Evolutionary conservation across 495 filamentous ascomycete genomes (phyloP).

Genomic region (Aspergillus panamensis): DNA sequence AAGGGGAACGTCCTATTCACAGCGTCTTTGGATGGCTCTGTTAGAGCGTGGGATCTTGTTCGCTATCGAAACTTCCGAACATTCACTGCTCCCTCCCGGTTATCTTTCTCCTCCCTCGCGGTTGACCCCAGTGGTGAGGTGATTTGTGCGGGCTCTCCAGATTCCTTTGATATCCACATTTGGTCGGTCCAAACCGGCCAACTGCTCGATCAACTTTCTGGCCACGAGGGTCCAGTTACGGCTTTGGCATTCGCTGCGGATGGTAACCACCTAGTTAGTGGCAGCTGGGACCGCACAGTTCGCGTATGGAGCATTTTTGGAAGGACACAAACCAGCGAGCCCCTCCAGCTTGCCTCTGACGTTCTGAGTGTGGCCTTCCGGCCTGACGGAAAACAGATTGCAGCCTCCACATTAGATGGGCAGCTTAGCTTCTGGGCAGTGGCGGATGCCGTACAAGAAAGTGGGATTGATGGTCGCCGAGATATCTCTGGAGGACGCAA

Average conservation of each 20-base stretch:
- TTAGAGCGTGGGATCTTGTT: slow-evolving; percentile 94
- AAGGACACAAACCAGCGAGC: slow-evolving; percentile 90
- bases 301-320: slow-evolving; percentile 94
- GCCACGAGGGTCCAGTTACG: slow-evolving; percentile 90
- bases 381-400: slow-evolving; percentile 85
- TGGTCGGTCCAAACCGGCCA: slow-evolving; percentile 99
- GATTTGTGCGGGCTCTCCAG: slow-evolving; percentile 88
- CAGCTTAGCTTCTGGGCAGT: slow-evolving; percentile 95
- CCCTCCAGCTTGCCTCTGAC: slow-evolving; percentile 84
- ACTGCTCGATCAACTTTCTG: slow-evolving; percentile 81
- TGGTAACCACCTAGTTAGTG: slow-evolving; percentile 76
- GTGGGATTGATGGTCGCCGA: slow-evolving; percentile 78
- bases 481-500: slow-evolving; percentile 93
- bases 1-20: slow-evolving; percentile 94
- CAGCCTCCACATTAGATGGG: slow-evolving; percentile 88
- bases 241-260: slow-evolving; percentile 83
- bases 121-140: slow-evolving; percentile 97
- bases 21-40: slow-evolving; percentile 85
- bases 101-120: slow-evolving; percentile 89
- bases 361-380: slow-evolving; percentile 83
- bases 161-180: slow-evolving; percentile 94
- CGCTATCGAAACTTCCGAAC: slow-evolving; percentile 96
- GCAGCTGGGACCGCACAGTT: slow-evolving; percentile 93
- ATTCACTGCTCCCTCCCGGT: slow-evolving; percentile 84
- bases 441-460: slow-evolving; percentile 75